Evolutionary conservation across 1,284 basidiomycete genomes (phyloP).

Genomic region (Pulveroboletus sp.): DNA sequence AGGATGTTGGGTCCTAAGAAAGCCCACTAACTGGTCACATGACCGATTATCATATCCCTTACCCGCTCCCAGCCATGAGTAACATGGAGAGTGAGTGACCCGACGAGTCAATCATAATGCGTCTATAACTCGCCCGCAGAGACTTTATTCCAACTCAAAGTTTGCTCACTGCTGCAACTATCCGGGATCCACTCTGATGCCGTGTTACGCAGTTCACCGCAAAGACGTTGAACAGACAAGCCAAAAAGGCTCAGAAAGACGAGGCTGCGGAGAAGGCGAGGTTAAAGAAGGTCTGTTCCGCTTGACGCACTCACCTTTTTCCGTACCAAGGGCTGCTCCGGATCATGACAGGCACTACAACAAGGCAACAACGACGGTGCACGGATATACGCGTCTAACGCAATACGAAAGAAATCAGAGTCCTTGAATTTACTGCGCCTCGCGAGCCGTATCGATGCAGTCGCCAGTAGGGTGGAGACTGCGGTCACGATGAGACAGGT

Average conservation of each 20-base stretch:
- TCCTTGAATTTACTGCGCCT: conserved; percentile 86
- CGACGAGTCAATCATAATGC: neutral
- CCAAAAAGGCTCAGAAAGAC: conserved; percentile 95
- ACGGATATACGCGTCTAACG: conserved; percentile 97
- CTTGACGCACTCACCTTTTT: neutral
- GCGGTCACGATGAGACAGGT: conserved; percentile 96
- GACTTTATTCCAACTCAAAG: conserved; percentile 94
- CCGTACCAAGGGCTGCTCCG: neutral
- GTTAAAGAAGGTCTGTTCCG: conserved; percentile 76
- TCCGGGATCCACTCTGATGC: conserved; percentile 12
- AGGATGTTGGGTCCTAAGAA: no score
- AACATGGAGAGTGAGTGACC: conserved; percentile 82
- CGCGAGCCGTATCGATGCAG: conserved; percentile 92
- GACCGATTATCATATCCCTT: conserved; percentile 2
- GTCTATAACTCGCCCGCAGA: conserved; percentile 47
- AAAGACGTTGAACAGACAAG: conserved; percentile 87
- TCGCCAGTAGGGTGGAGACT: conserved; percentile 96
- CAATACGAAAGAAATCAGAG: conserved; percentile 98
- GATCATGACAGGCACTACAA: conserved; percentile 75
- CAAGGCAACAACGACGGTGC: conserved; percentile 98
- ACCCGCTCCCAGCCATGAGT: conserved; percentile 54
- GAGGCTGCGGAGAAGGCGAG: conserved; percentile 82
- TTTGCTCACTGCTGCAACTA: conserved; percentile 13
- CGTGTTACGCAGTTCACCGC: conserved; percentile 77
- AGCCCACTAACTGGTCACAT: conserved; percentile 12